Base-by-base conservation (phyloP, 345 rosid species). In the Cardamine occulta region DNA sequence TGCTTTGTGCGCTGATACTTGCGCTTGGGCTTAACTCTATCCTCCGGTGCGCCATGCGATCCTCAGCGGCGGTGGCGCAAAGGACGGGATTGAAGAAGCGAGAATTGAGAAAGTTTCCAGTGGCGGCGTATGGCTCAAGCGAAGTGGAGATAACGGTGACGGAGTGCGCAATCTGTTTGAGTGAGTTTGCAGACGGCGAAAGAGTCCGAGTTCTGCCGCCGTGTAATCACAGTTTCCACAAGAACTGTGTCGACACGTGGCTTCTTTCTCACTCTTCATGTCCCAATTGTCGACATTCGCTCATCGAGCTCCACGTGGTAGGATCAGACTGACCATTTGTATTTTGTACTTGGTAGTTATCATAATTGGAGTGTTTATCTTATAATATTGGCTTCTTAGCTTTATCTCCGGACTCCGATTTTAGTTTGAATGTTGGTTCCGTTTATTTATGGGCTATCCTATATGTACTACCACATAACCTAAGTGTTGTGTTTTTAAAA, bases 21-120 rank as follows among this genome's bases (percentile, higher is more conserved):
- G 91, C 91, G 28, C 81, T 89, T 1, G 91, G 94, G 6, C 67
- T 89, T 10, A 89, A 89, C 21, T 87, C 91, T 3, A 82, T 87
- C 0, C 84, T 87, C 39, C 84, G 94, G 18, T 89, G 91, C 32
- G 90, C 88, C n/a, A 74, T 86, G 52, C 75, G 89, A 13, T 70
- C 76, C 26, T 62, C 80, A 0, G 78, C 76, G 18, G 71, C 83
- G 28, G 62, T 80, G 0, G 74, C 66, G n/a, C 76, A 66, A 42
- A 32, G 78, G 1, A 72, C 84, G 55, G 91, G 94, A 3, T 67
- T 86, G 23, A 87, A 80, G 85, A 89, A 82, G 80, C 80, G 88
- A 29, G 82, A 82, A 1, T 44, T 89, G 83, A 85, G 80, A 8
- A 86, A 73, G 84, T 81, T 87, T 81, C 94, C 91, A 0, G 87